Base-by-base conservation (phyloP, 352 stramenopile species). In the Aphanomyces stellatus region DNA sequence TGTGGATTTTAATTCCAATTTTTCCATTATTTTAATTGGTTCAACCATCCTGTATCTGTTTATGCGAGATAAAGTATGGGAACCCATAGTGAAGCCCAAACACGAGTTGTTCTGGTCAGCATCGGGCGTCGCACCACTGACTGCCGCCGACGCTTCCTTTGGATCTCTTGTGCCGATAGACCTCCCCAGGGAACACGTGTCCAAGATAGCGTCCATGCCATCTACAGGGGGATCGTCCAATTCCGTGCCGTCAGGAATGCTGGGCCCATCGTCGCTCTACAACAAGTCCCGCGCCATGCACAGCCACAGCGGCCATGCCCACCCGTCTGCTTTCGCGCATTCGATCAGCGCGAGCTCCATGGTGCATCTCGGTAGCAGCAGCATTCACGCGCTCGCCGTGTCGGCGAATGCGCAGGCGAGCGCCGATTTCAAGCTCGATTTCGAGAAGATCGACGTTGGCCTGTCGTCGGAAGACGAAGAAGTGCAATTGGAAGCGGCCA, bases 381-480 rank as follows among this genome's bases (percentile, higher is more conserved):
- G 63, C 22, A 70, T 70, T 33, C 57, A 65, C 5, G 57, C 63
- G 13, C 33, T 65, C 3, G 27, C 51, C 8, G 61, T 49, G 6
- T 61, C 48, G n/a, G 61, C 48, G 8, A 41, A 40, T 6, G 41
- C 40, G 51, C 28, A 55, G 19, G 43, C 34, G 22, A 65, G 34
- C 27, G 60, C 62, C 5, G 63, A 64, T 48, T 93, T 91, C 67
- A 81, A 92, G 70, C 79, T 81, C 49, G 83, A 91, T 71, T 66
- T 92, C 33, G 86, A 91, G 49, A 88, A 92, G 65, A 92, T 91
- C 57, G 84, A 92, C 56, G 56, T 81, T 0, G 84, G 83, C 17
- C 69, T 94, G 35, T 89, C 88, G 69, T 94, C 83, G 46, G 81
- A 94, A 59, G 81, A 94, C 55, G 80, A 83, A 0, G 82, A 90